Evolutionary conservation across 148 eudicot species (phyloP), one percentile per base, ranked within the genome.

Genomic region (Rhododendron griersonianum): DNA sequence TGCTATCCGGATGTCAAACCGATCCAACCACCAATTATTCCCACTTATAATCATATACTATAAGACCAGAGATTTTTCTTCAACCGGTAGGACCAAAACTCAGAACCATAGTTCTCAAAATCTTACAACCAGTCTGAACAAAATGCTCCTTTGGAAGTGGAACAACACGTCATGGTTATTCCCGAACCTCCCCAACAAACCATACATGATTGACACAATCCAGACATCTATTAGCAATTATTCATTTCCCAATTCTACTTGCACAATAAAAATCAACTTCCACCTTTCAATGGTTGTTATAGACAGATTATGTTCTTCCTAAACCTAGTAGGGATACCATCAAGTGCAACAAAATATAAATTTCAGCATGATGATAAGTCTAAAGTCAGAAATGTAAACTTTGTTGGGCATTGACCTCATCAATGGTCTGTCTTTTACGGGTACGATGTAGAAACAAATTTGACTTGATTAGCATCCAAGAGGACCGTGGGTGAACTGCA

Each of bases 371-470:
- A 45, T 67, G 6, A 83, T 7, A 33, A 83, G 44, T 71, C 41
- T 45, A 23, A 84, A 71, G 33, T 50, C 19, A 33, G 7, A 50
- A 74, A 35, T 48, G 25, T 45, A 48, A 84, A 84, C 15, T 73
- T 37, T 73, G 79, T 48, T 11, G 28, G 55, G 63, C 76, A 87
- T 84, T 81, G 13, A 96, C 99, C 98, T 97, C 99, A 82, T 97
- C 99, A 87, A 95, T 92, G 75, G 95, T 87, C 87, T 92, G 99
- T 50, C 87, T 91, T 92, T 93, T 94, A 77, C 96, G 96, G 87
- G 87, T 90, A 82, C 99, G 96, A 88, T 95, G 98, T 90, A 97
- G 91, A 90, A 94, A 97, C 87, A 90, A 86, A 89, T 97, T 97
- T 45, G 98, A 89, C 89, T 88, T 94, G 85, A 97, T 93, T 78